phyloP scores from a whole-genome alignment of 2,329 filamentous ascomycete genomes.

The Decorospora gaudefroyi region DNA sequence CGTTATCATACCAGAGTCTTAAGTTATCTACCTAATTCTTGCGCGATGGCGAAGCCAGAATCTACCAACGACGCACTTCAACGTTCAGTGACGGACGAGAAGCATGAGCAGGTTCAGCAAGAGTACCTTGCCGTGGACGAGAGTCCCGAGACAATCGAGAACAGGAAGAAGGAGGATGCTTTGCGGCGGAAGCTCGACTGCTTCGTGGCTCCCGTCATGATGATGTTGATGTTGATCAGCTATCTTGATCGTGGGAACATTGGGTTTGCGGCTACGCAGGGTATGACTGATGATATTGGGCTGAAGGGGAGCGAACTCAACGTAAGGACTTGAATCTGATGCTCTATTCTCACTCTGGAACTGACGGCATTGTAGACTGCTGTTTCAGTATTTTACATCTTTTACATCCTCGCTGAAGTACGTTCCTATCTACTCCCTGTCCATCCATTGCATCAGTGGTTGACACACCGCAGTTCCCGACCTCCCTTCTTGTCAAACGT shows the following conservation, averaged over 20 bases:
- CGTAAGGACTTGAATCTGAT: constrained; percentile 10
- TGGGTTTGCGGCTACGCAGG: constrained; percentile 43
- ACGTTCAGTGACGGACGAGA: constrained; percentile 14
- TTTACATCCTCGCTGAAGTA: constrained; percentile 45
- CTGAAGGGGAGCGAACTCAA: constrained; percentile 36
- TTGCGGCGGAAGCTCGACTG: constrained; percentile 41
- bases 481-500: constrained; percentile 40
- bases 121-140: constrained; percentile 34
- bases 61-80: constrained; percentile 5
- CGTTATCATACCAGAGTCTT: no score
- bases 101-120: constrained; percentile 19
- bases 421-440: background rate
- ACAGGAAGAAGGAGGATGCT: constrained; percentile 32
- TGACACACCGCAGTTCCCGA: constrained; percentile 44
- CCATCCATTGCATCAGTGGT: no score
- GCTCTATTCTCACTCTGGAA: background rate
- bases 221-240: constrained; percentile 43
- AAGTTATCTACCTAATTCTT: background rate
- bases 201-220: constrained; percentile 45
- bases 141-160: constrained; percentile 13
- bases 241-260: constrained; percentile 46
- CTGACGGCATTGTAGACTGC: constrained; percentile 27
- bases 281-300: constrained; percentile 38
- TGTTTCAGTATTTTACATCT: constrained; percentile 45
- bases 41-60: background rate